phyloP scores from a whole-genome alignment of 2,329 filamentous ascomycete species.

The Seiridium cupressi region DNA sequence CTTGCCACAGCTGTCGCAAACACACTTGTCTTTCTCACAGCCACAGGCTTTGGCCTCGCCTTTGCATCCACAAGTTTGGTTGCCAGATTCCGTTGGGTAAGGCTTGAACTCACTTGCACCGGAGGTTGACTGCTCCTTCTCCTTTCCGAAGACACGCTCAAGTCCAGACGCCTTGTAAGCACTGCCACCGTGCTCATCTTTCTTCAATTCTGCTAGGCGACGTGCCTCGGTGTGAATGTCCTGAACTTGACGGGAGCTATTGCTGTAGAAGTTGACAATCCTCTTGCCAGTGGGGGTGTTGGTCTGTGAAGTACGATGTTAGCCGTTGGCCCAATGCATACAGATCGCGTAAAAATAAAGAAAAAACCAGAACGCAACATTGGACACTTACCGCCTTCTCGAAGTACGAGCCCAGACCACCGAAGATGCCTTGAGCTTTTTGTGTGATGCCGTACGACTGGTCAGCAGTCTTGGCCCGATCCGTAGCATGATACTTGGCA shows the following conservation, averaged over 20 bases:
- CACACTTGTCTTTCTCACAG: not conserved
- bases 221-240: constrained; percentile 92
- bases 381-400: constrained; percentile 66
- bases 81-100: not conserved
- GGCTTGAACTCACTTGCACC: constrained; percentile 15
- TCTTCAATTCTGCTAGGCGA: constrained; percentile 86
- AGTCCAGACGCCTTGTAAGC: constrained; percentile 59
- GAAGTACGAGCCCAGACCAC: constrained; percentile 82
- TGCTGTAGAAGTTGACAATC: constrained; percentile 82
- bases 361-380: no score
- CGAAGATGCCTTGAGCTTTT: constrained; percentile 63
- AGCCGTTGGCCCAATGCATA: not conserved
- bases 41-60: not conserved
- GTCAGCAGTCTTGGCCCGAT: constrained; percentile 82
- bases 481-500: constrained; percentile 80
- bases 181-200: constrained; percentile 56
- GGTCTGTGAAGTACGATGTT: constrained; percentile 26
- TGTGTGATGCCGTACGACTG: constrained; percentile 78
- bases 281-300: constrained; percentile 86
- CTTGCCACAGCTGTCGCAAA: not conserved
- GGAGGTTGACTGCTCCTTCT: constrained; percentile 34
- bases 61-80: constrained; percentile 9
- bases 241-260: constrained; percentile 82
- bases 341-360: not conserved
- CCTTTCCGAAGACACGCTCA: constrained; percentile 56